A percentile compares a stretch with the other conserved stretches of the same genome.
phyloP scores from a whole-genome alignment of 2,329 filamentous ascomycete species.

The Cryphonectria parasitica region DNA sequence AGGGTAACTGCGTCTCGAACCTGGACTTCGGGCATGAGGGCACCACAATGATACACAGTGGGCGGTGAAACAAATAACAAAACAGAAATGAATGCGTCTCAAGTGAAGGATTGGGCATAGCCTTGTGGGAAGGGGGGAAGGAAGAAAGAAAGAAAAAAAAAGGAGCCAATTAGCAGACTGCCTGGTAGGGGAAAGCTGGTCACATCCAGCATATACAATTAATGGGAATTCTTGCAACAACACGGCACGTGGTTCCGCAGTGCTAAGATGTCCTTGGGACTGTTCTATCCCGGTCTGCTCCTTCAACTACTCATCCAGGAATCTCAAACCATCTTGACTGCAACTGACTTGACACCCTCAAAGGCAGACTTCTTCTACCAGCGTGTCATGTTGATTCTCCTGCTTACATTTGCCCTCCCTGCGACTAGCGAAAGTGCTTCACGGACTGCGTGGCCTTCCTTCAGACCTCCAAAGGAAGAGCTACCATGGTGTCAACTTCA shows the following conservation, averaged over 20 bases:
- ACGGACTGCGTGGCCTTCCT: background rate
- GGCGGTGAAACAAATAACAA: background rate
- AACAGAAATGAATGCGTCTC: too few species aligned
- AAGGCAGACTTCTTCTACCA: background rate
- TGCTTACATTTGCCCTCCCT: background rate
- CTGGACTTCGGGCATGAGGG: background rate
- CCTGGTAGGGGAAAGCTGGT: background rate
- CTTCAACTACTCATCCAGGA: background rate
- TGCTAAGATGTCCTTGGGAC: background rate
- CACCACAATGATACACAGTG: background rate
- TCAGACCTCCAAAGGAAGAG: background rate
- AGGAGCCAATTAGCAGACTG: background rate
- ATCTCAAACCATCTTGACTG: background rate
- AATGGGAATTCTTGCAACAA: background rate
- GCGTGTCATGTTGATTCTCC: background rate
- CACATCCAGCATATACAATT: background rate
- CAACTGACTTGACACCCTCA: background rate
- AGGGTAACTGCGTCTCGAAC: background rate
- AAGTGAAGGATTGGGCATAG: background rate
- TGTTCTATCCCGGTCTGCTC: background rate
- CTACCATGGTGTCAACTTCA: background rate
- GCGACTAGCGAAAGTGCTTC: background rate
- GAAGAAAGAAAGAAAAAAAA: background rate
- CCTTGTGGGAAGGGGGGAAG: background rate
- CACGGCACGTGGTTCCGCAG: background rate